Evolutionary conservation across 352 stramenopile species (phyloP).

Genomic region (Pythium myriotylum): DNA sequence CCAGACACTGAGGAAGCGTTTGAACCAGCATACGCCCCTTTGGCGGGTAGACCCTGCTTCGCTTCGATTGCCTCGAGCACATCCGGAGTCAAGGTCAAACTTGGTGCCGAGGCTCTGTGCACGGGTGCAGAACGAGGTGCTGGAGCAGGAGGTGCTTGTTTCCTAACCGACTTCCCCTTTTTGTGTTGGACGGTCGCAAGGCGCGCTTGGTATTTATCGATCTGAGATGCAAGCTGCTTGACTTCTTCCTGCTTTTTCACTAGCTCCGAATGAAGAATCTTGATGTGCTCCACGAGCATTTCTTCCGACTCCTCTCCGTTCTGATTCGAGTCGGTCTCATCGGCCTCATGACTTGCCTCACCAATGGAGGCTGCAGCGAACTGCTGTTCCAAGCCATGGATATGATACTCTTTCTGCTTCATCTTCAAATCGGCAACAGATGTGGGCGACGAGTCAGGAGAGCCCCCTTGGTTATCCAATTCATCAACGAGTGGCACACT

Average conservation of each 20-base stretch:
- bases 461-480: constrained; percentile 30
- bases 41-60: constrained; percentile 30
- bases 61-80: constrained; percentile 31
- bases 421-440: constrained; percentile 27
- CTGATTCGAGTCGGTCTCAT: constrained; percentile 53
- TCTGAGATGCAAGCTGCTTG: constrained; percentile 18
- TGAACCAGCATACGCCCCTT: constrained; percentile 31
- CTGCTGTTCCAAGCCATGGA: constrained; percentile 11
- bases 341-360: constrained; percentile 24
- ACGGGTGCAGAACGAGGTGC: not conserved
- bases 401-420: constrained; percentile 30
- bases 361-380: constrained; percentile 17
- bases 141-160: not conserved
- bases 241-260: constrained; percentile 76
- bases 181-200: constrained; percentile 17
- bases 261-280: constrained; percentile 64
- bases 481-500: constrained; percentile 17
- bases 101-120: constrained; percentile 5
- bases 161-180: constrained; percentile 10
- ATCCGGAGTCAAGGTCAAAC: constrained; percentile 32
- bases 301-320: constrained; percentile 64
- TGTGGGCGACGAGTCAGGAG: constrained; percentile 14
- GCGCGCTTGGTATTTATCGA: constrained; percentile 27
- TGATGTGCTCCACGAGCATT: constrained; percentile 63
- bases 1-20: constrained; percentile 39